Evolutionary conservation across 345 rosid genomes (phyloP), one percentile per base, ranked within the genome.

Genomic region (Garcia nutans): DNA sequence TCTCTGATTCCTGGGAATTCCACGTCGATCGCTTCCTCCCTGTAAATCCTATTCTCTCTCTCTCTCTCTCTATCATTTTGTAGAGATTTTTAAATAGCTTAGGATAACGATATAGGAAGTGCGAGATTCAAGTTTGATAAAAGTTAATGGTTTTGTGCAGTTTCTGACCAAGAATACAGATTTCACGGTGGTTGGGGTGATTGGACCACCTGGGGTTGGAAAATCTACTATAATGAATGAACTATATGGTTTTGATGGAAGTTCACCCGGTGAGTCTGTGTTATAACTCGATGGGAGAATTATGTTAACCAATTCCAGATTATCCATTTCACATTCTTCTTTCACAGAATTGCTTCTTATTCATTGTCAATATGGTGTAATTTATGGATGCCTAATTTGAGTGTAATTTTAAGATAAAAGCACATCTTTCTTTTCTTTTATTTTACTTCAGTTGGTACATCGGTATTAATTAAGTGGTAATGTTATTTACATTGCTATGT

Each of bases 1-100:
- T 93, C 72, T 89, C 97, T 7, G 97, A 93, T 76, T 88, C 96
- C 9, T 91, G 97, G 97, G 97, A 90, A 37, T 89, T 93, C 71
- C 91, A 93, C 77, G 84, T 88, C 62, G 97, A 93, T 79, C 96
- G 97, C 72, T 86, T 93, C 67, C 89, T 92, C 45, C 97, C 97
- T 17, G 95, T 92, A 89, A 79, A 31, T n/a, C 64, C 10, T 49
- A 0, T 9, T 24, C 55, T 24, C 64, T 44, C 24, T 19, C 16
- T 54, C 5, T 54, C 20, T 54, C 58, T 54, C 4, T 54, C 0
- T 54, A 54, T 4, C 15, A 10, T 65, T 31, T 26, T 4, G 37
- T 74, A 33, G 56, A 16, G 8, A 28, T 62, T 59, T 61, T 72
- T 47, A 6, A 20, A 7, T 45, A 42, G 12, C 10, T 24, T 52